Percentiles rank a stretch among this genome's conserved stretches.
phyloP scores from a whole-genome alignment of 176 grass and related monocot species.

The Puccinellia tenuiflora region DNA sequence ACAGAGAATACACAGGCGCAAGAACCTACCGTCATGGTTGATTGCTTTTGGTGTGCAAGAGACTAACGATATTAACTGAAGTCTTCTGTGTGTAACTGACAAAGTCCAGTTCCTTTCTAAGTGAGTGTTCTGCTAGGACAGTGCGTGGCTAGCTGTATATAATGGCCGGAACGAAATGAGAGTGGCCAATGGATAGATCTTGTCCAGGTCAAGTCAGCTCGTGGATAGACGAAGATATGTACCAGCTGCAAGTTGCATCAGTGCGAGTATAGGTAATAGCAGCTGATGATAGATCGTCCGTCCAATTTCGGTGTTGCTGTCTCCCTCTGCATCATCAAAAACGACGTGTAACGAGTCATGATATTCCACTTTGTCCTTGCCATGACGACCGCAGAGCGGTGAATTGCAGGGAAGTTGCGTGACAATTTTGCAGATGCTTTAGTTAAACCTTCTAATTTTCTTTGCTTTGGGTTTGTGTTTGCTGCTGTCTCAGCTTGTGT shows the following conservation, averaged over 20 bases:
- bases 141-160: neutral
- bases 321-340: neutral
- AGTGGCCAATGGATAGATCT: neutral
- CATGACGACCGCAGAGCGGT: neutral
- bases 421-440: neutral
- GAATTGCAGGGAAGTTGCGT: constrained; percentile 17
- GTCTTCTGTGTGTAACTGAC: neutral
- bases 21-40: constrained; percentile 43
- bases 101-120: neutral
- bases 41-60: neutral
- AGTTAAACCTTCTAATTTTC: too few relatives aligned
- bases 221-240: neutral
- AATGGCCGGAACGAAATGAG: neutral
- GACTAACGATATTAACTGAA: too few relatives aligned
- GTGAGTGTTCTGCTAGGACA: neutral
- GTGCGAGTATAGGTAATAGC: neutral
- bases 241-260: neutral
- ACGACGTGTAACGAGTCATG: neutral
- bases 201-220: constrained; percentile 9
- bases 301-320: neutral
- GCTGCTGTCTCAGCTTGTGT: too few relatives aligned
- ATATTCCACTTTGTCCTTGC: too few relatives aligned
- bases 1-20: neutral
- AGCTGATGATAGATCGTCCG: neutral
- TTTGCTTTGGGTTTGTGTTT: too few relatives aligned